Conservation (phyloP, 495 filamentous ascomycete species). For the Penicillium diatomitis region DNA sequence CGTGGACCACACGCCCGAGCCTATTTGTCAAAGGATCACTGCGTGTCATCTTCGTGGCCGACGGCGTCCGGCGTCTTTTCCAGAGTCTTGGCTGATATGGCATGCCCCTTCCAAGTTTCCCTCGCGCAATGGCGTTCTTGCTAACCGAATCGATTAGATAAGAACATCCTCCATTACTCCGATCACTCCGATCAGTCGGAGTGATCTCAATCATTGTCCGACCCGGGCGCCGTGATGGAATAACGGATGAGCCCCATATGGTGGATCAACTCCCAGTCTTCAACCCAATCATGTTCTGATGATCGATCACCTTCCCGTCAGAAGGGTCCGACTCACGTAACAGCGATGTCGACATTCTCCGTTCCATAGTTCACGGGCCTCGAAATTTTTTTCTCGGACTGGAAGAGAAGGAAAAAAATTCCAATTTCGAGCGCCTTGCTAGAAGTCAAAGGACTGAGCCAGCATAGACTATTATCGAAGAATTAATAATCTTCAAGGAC, state of each 20-base stretch:
- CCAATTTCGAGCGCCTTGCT: background rate
- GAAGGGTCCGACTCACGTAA: slow-evolving; percentile 9
- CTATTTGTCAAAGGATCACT: background rate
- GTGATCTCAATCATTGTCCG: slow-evolving; percentile 11
- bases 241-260: slow-evolving; percentile 4
- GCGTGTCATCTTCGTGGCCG: background rate
- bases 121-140: background rate
- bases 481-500: background rate
- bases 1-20: too few relatives aligned
- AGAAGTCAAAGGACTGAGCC: background rate
- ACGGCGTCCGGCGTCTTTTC: background rate
- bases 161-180: slow-evolving; percentile 4
- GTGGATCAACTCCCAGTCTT: slow-evolving; percentile 8
- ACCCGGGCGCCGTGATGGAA: slow-evolving; percentile 5
- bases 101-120: background rate
- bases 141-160: background rate
- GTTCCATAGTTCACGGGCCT: slow-evolving; percentile 1
- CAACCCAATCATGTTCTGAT: slow-evolving; percentile 9
- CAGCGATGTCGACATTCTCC: slow-evolving; percentile 5
- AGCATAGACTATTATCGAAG: too few relatives aligned
- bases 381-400: slow-evolving; percentile 6
- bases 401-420: background rate
- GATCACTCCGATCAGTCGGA: slow-evolving; percentile 18
- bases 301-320: slow-evolving; percentile 11
- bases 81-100: background rate